phyloP scores from a whole-genome alignment of 1,284 basidiomycete genomes.

The Puccinia polysora region DNA sequence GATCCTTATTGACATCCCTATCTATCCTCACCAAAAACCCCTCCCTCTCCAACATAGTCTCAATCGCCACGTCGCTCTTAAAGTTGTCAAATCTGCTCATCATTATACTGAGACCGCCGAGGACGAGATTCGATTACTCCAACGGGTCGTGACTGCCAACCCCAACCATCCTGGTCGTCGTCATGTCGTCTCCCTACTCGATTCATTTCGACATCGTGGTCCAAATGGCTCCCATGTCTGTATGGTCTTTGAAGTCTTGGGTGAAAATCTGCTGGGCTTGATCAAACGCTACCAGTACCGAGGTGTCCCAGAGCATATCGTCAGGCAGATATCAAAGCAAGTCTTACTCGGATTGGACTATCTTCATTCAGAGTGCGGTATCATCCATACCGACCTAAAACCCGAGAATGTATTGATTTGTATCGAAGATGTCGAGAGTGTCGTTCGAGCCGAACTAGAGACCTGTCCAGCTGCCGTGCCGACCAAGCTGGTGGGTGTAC shows the following conservation, averaged over 20 bases:
- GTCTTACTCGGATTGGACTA: slow-evolving; percentile 92
- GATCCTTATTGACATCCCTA: neutral
- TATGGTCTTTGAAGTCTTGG: slow-evolving; percentile 99
- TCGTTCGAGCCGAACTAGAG: slow-evolving; percentile 80
- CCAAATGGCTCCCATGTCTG: slow-evolving; percentile 99
- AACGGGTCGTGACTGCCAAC: slow-evolving; percentile 83
- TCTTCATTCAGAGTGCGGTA: slow-evolving; percentile 92
- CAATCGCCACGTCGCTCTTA: slow-evolving; percentile 93
- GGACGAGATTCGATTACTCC: slow-evolving; percentile 96
- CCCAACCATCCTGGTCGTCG: slow-evolving; percentile 56
- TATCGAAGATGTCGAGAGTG: slow-evolving; percentile 93
- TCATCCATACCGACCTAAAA: slow-evolving; percentile 88
- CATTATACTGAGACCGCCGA: slow-evolving; percentile 96
- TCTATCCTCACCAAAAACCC: slow-evolving; percentile 1
- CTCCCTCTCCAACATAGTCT: slow-evolving; percentile 59
- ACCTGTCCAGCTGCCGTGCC: slow-evolving; percentile 61
- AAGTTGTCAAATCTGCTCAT: slow-evolving; percentile 95
- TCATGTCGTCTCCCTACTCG: slow-evolving; percentile 84
- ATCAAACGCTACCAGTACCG: slow-evolving; percentile 95
- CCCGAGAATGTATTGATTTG: slow-evolving; percentile 96
- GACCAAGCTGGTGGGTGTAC: slow-evolving; percentile 83
- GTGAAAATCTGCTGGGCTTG: slow-evolving; percentile 93
- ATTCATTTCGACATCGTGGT: slow-evolving; percentile 92
- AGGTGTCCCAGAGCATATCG: slow-evolving; percentile 87
- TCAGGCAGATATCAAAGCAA: slow-evolving; percentile 96